Conservation (phyloP, 2,329 filamentous ascomycete species). For the Phialophora chinensis region DNA sequence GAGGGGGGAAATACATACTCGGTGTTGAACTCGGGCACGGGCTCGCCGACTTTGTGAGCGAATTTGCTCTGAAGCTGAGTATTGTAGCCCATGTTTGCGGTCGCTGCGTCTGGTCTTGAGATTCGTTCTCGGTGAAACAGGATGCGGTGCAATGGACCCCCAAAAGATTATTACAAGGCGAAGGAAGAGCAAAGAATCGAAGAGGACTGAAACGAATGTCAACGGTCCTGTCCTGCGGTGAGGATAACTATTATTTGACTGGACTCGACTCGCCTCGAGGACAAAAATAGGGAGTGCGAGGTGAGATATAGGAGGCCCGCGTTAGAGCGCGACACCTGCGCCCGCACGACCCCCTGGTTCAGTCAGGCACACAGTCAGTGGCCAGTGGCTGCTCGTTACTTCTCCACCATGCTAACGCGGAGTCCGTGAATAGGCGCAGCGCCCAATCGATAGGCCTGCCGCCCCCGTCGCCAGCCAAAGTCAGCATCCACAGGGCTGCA, state of each 20-base stretch:
- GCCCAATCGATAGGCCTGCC: conserved; percentile 11
- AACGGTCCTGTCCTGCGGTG: neutral
- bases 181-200: conserved; percentile 1
- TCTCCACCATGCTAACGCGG: conserved; percentile 29
- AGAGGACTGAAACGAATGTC: conserved; percentile 15
- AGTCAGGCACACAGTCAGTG: neutral
- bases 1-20: conserved; percentile 32
- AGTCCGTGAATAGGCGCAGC: conserved; percentile 27
- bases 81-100: conserved; percentile 34
- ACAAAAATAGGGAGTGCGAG: conserved; percentile 23
- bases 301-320: conserved; percentile 18
- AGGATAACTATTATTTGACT: neutral
- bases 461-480: neutral
- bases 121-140: neutral
- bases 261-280: neutral
- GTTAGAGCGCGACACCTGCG: conserved; percentile 14
- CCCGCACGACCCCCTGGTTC: neutral
- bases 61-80: conserved; percentile 40
- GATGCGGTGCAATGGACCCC: neutral
- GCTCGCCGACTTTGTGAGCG: conserved; percentile 39
- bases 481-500: conserved; percentile 6
- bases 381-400: neutral
- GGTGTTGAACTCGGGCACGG: conserved; percentile 39
- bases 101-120: neutral
- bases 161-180: conserved; percentile 12